Conservation (phyloP, 225 moss, liverwort and hornwort species). For the Neckera pumila region DNA sequence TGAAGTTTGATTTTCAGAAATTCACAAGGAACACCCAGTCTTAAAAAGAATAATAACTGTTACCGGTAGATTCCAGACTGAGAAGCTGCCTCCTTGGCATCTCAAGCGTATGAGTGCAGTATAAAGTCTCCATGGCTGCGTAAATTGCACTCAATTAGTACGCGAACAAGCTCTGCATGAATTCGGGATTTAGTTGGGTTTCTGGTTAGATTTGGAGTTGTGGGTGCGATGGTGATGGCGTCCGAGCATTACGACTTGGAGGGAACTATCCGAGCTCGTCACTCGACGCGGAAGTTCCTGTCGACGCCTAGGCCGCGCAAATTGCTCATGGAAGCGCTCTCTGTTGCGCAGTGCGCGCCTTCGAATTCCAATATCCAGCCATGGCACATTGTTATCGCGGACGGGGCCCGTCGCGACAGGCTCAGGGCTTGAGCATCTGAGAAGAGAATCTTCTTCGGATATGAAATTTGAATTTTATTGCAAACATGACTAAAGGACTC, state of each 20-base stretch:
- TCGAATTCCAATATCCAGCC: slow-evolving; percentile 54
- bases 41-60: too few species aligned
- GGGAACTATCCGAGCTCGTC: slow-evolving; percentile 6
- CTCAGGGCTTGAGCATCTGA: neutral
- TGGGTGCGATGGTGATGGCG: neutral
- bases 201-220: neutral
- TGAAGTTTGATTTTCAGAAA: neutral
- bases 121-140: too few species aligned
- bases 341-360: slow-evolving; percentile 15
- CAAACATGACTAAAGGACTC: neutral
- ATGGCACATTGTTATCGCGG: slow-evolving; percentile 23
- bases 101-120: neutral
- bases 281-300: slow-evolving; percentile 27
- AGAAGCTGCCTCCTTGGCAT: neutral
- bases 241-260: neutral
- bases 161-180: neutral
- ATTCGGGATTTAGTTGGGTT: neutral
- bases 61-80: too few species aligned
- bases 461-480: neutral
- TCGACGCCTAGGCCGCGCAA: slow-evolving; percentile 12
- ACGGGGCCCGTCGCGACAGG: slow-evolving; percentile 9
- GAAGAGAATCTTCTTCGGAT: neutral
- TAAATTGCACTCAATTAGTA: neutral
- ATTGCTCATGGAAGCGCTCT: slow-evolving; percentile 19
- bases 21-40: neutral